Evolutionary conservation across 148 eudicot species (phyloP), one percentile per base, ranked within the genome.

Genomic region (Fagopyrum esculentum): DNA sequence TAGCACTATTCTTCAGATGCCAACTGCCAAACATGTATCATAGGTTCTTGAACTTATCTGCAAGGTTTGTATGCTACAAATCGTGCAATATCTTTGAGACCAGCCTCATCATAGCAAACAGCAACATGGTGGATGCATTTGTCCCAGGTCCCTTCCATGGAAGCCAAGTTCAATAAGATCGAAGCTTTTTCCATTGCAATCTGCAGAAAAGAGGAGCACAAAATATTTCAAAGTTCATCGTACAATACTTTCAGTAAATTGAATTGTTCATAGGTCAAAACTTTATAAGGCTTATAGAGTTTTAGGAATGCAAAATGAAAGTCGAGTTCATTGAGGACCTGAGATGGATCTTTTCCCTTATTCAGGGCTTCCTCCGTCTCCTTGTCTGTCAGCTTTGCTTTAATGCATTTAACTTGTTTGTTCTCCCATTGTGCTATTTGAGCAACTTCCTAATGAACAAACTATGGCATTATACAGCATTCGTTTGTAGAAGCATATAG

Each of bases 171-270:
- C 83, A 93, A 83, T 81, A 89, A 86, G 79, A 88, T 89, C 15
- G 97, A 94, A 74, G 98, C 91, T 85, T 93, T 91, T 77, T 93
- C 98, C 82, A 93, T 76, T 51, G 91, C 90, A 78, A 93, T 84
- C 95, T 93, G 83, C 78, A 79, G 26, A 22, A 47, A 80, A 71
- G 6, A 71, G 3, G 4, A 47, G 35, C 8, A 43, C 19, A 46
- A 46, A 3, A 71, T 29, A 47, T 70, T 70, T 29, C 29, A 45
- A 22, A 70, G 35, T n/a, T 45, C 69, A 63, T 3, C 45, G 1
- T 35, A 11, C n/a, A 29, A 9, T 4, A 3, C 13, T 63, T 30
- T 35, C n/a, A 26, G 45, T 63, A 4, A 12, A 66, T 4, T 19
- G 17, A 8, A 71, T 47, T 46, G 55, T 11, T 46, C 54, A 19